Evolutionary conservation across 352 stramenopile species (phyloP).

Genomic region (Pythium periplocum): DNA sequence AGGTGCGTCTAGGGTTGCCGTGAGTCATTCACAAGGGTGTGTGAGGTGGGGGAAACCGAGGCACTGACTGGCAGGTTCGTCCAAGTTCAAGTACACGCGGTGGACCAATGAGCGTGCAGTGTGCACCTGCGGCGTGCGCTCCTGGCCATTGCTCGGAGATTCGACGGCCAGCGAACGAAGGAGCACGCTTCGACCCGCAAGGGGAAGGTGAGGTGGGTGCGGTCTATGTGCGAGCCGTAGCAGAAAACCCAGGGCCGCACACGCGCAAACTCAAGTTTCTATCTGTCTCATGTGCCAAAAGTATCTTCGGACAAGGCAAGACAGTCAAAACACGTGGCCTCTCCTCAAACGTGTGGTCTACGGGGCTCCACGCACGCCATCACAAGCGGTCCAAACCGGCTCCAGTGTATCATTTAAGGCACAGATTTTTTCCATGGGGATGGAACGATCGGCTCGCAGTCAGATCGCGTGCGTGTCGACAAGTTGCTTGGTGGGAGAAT

Average conservation of each 20-base stretch:
- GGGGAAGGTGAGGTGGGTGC: slow-evolving; percentile 4
- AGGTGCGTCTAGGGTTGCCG: slow-evolving; percentile 14
- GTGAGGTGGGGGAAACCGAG: slow-evolving; percentile 9
- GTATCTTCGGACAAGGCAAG: not conserved
- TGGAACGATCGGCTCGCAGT: too few species aligned
- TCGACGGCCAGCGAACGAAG: slow-evolving; percentile 10
- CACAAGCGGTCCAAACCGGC: too few species aligned
- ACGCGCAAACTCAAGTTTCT: slow-evolving; percentile 22
- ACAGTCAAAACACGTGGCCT: slow-evolving; percentile 2
- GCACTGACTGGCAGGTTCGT: slow-evolving; percentile 13
- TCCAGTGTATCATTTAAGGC: too few species aligned
- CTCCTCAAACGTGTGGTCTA: slow-evolving; percentile 3
- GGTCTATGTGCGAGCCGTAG: slow-evolving; percentile 14
- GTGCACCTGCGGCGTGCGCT: slow-evolving; percentile 1
- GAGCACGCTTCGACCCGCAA: slow-evolving; percentile 1
- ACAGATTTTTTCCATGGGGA: too few species aligned
- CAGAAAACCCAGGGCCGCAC: not conserved
- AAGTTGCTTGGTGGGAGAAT: too few species aligned
- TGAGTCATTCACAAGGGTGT: slow-evolving; percentile 4
- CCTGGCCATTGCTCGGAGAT: not conserved
- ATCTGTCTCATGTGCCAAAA: slow-evolving; percentile 18
- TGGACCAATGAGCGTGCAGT: slow-evolving; percentile 15
- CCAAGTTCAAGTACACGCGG: slow-evolving; percentile 17
- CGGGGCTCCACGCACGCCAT: not conserved
- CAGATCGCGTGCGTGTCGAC: too few species aligned